A percentile compares a stretch with the other conserved stretches of the same genome.
These are phyloP conservation scores for Phaeomoniella chlamydospora DNA, from an alignment of 2,329 filamentous ascomycete genomes.

Conservation along the genomic window DNA sequence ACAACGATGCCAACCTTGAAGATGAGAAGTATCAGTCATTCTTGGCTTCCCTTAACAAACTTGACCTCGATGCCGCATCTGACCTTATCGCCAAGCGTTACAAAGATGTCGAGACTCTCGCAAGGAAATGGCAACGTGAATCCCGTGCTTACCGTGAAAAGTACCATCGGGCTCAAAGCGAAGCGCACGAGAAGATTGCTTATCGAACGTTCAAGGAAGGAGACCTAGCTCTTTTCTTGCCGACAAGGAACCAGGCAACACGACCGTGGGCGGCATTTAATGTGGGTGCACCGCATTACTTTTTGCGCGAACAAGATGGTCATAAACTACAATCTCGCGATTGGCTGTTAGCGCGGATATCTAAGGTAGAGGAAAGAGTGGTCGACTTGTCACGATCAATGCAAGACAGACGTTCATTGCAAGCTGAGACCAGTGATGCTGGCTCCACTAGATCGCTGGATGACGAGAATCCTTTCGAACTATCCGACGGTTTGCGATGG, in stretches of 20 bases:
- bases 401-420: constrained; percentile 32
- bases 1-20: constrained; percentile 50
- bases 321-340: constrained; percentile 76
- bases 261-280: constrained; percentile 98
- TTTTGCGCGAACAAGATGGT: constrained; percentile 79
- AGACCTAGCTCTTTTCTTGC: constrained; percentile 84
- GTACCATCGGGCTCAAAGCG: constrained; percentile 63
- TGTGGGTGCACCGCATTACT: constrained; percentile 92
- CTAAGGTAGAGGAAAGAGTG: constrained; percentile 78
- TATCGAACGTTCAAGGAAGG: constrained; percentile 94
- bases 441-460: constrained; percentile 42
- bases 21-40: constrained; percentile 61
- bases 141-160: constrained; percentile 77
- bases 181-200: constrained; percentile 90
- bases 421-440: constrained; percentile 35
- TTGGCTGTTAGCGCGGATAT: constrained; percentile 92
- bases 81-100: constrained; percentile 79
- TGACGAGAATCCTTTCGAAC: constrained; percentile 92
- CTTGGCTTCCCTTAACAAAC: constrained; percentile 56
- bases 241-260: constrained; percentile 84
- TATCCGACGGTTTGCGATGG: constrained; percentile 90
- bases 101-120: constrained; percentile 85
- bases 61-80: constrained; percentile 71
- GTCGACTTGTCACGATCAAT: constrained; percentile 80
- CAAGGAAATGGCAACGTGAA: constrained; percentile 86